Evolutionary conservation across 306 rosid species (phyloP), one percentile per base, ranked within the genome.

Genomic region (Citrullus mucosospermus): DNA sequence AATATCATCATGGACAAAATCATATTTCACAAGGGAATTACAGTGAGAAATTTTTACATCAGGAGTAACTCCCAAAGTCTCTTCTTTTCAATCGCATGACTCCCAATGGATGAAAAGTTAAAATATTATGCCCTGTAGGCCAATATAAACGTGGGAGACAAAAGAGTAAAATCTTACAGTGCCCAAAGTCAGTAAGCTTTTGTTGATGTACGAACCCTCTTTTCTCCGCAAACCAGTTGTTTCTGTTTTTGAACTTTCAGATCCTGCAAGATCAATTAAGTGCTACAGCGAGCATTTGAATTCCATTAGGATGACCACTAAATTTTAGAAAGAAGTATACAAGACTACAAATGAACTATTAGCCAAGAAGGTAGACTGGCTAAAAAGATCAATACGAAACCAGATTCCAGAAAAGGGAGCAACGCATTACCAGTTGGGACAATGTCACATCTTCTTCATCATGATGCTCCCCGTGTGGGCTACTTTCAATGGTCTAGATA

Each of bases 241-340:
- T 84, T 92, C 97, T 0, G 91, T 83, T 85, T 92, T 92, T 82
- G 97, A 92, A 81, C 97, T 92, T 90, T 92, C 97, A 79, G 96
- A 92, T 43, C 97, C 97, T 76, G 97, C 97, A 77, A 92, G 97
- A 85, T 92, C 97, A 86, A 92, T 92, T 85, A 92, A 90, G 84
- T 92, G 96, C 97, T 92, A 93, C 84, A 89, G 82, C 51, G 65
- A 18, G 76, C 79, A 80, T 74, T 63, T 39, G 72, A 65, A 77
- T 76, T 77, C 76, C 61, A 75, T 39, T 66, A 36, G 60, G 56
- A 65, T 70, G 79, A n/a, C 44, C 58, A 73, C 77, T 77, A 75
- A 38, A 75, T 14, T 56, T 28, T 50, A 50, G 48, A 63, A 66
- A 73, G 20, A 70, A 38, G 77, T 51, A 43, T 9, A 36, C 51